phyloP scores from a whole-genome alignment of 2,329 filamentous ascomycete genomes.

The Aciculosporium take region DNA sequence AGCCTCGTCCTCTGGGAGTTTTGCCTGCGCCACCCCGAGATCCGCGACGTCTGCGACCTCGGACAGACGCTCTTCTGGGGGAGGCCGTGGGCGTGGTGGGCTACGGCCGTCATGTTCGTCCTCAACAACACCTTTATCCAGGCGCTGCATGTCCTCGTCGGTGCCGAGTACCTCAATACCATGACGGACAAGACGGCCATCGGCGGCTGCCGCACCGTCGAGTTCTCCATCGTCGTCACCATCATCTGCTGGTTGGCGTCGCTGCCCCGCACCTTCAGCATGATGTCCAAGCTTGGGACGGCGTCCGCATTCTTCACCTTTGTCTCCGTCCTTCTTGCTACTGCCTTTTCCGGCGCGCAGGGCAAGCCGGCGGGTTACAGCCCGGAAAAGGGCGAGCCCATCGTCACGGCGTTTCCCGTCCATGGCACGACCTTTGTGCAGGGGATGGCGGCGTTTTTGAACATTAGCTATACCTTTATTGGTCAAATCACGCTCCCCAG shows the following conservation, averaged over 20 bases:
- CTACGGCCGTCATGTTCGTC: conserved; percentile 72
- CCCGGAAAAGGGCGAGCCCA: conserved; percentile 43
- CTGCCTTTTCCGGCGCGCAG: conserved; percentile 69
- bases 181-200: conserved; percentile 56
- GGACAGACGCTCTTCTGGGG: conserved; percentile 92
- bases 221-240: conserved; percentile 60
- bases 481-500: conserved; percentile 87
- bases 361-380: conserved; percentile 55
- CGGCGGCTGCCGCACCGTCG: conserved; percentile 58
- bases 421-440: conserved; percentile 64
- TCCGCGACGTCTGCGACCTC: conserved; percentile 86
- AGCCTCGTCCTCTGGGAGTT: conserved; percentile 56
- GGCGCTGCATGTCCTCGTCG: conserved; percentile 67
- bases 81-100: conserved; percentile 56
- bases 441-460: conserved; percentile 79
- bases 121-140: conserved; percentile 91
- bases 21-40: conserved; percentile 77
- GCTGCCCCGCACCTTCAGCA: conserved; percentile 71
- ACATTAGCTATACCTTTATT: conserved; percentile 94
- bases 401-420: conserved; percentile 53
- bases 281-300: conserved; percentile 65
- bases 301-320: conserved; percentile 79
- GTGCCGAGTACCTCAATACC: conserved; percentile 79
- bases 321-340: conserved; percentile 70
- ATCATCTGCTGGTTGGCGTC: conserved; percentile 66